Conservation (phyloP, 768 basidiomycete genomes). For the Psilocybe azurescens region DNA sequence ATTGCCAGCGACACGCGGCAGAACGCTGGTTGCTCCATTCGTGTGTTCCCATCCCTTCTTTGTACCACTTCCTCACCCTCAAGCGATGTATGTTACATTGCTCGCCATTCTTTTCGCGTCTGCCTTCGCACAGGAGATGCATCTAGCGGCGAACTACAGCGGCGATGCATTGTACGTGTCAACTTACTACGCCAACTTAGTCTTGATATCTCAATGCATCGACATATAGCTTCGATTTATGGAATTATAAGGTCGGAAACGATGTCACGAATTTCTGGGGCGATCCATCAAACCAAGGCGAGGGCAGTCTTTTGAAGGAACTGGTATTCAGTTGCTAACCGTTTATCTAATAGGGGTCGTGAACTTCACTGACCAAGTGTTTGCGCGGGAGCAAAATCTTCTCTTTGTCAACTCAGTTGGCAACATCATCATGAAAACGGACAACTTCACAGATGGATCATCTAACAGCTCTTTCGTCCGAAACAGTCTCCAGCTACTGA, state of each 20-base stretch:
- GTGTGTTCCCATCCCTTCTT: too few species aligned
- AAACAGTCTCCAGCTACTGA: neutral
- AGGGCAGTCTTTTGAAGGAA: neutral
- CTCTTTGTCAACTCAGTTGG: slow-evolving; percentile 1
- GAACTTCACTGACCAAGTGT: slow-evolving; percentile 4
- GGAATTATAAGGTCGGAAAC: slow-evolving; percentile 17
- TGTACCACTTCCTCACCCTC: too few species aligned
- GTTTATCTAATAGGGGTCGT: slow-evolving; percentile 3
- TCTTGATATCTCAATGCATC: neutral
- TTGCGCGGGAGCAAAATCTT: slow-evolving; percentile 3
- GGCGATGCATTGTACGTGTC: slow-evolving; percentile 12
- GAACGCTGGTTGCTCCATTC: too few species aligned
- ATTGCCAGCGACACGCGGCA: too few species aligned
- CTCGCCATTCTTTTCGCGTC: slow-evolving; percentile 2
- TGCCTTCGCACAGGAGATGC: slow-evolving; percentile 11
- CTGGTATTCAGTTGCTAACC: neutral
- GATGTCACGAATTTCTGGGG: slow-evolving; percentile 15
- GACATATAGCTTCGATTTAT: slow-evolving; percentile 13
- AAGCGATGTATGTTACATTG: too few species aligned
- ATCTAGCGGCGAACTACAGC: slow-evolving; percentile 9
- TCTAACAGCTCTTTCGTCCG: neutral
- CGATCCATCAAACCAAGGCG: slow-evolving; percentile 10
- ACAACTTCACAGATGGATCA: slow-evolving; percentile 1
- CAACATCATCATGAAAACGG: neutral
- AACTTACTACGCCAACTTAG: neutral